Base-by-base conservation (phyloP, 2,329 filamentous ascomycete species). In the Thelonectria blattea region DNA sequence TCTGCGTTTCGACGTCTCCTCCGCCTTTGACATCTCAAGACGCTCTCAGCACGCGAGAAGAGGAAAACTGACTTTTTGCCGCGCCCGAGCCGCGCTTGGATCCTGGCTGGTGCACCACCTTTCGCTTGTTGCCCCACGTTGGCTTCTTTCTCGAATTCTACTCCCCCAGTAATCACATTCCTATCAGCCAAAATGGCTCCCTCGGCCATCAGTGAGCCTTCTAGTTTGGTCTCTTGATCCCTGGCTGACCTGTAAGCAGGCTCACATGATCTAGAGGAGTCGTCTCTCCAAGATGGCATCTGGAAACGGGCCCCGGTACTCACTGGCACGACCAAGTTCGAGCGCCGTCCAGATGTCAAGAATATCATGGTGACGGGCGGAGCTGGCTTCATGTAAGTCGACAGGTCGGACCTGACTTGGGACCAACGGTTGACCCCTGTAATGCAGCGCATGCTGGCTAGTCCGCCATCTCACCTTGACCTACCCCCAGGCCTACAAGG, bases 291-390 rank as follows among this genome's bases (percentile, higher is more conserved):
- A 66, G 86, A 89, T 68, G 87, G 88, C 39, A 76, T 91, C 61
- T 93, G 90, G 89, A 87, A 87, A 69, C 83, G 88, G 50, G 90
- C 91, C 2, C 90, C 91, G 17, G 73, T 92, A 27, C 80, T 93
- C 56, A 88, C 75, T 11, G 91, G 91, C 37, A 87, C 82, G 66
- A 91, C 89, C 61, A 87, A 85, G 65, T 93, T 90, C 67, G 85
- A 88, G 70, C 87, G 90, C 45, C 79, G 88, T 5, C 79, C 83
- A 22, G 87, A 90, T 75, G 87, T 91, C 56, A 89, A 86, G 75
- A 93, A 92, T 72, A 93, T 94, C 69, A 88, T 94, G 83, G 85
- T 95, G 64, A 94, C 91, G 18, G 91, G 91, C 51, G 91, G 91
- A 55, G 91, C 91, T 63, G 91, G 91, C 68, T 95, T 95, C 81